Evolutionary conservation across 305 asterid genomes (phyloP).

Genomic region (Caryopteris hybrid): DNA sequence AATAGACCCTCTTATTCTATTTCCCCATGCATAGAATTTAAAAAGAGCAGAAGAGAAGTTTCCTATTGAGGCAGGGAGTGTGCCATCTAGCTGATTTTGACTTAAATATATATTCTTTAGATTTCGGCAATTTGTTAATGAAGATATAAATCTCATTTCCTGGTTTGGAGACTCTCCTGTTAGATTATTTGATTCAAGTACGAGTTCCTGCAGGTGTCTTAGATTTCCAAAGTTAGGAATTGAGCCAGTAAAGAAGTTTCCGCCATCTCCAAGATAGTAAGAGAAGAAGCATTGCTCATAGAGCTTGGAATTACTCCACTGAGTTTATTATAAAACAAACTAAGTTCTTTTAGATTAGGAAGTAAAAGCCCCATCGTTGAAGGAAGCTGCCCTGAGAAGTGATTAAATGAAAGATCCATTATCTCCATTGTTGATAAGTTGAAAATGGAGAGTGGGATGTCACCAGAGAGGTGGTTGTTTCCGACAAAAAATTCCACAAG

Average conservation of each 20-base stretch:
- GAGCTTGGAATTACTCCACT: constrained; percentile 31
- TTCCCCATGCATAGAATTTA: constrained; percentile 19
- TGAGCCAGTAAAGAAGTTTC: constrained; percentile 28
- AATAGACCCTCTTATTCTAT: constrained; percentile 31
- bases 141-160: constrained; percentile 24
- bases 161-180: constrained; percentile 19
- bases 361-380: constrained; percentile 25
- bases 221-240: constrained; percentile 26
- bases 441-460: constrained; percentile 29
- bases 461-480: constrained; percentile 23
- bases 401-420: constrained; percentile 15
- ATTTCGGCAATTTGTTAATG: constrained; percentile 28
- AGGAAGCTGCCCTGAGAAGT: constrained; percentile 35
- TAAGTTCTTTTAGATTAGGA: constrained; percentile 26
- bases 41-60: constrained; percentile 27
- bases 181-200: constrained; percentile 24
- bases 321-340: constrained; percentile 12
- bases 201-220: constrained; percentile 19
- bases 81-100: constrained; percentile 32
- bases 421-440: constrained; percentile 26
- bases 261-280: background rate
- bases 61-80: constrained; percentile 34
- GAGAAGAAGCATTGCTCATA: constrained; percentile 34
- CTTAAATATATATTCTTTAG: background rate
- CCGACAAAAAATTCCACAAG: constrained; percentile 16